These are phyloP conservation scores for Phragmites australis DNA, from an alignment of 176 grass and related monocot species.

Conservation along the genomic window DNA sequence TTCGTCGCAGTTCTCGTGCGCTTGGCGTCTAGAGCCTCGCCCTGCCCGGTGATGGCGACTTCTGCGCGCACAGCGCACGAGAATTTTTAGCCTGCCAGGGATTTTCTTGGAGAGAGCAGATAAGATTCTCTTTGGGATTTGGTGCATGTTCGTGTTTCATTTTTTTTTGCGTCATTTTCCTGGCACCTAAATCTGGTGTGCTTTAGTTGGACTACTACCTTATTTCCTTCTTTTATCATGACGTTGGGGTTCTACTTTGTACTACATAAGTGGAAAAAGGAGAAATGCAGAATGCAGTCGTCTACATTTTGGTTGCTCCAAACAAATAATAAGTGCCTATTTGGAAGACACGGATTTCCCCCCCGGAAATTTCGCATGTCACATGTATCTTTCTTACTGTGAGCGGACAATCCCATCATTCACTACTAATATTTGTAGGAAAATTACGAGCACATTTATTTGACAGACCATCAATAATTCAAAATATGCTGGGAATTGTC, in stretches of 20 bases:
- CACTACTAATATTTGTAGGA: neutral
- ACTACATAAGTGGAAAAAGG: neutral
- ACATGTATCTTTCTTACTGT: no score
- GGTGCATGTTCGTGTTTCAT: neutral
- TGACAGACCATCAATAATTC: neutral
- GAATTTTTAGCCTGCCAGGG: neutral
- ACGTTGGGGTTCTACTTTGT: neutral
- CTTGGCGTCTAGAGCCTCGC: neutral
- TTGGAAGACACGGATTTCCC: neutral
- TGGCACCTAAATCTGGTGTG: neutral
- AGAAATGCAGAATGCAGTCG: neutral
- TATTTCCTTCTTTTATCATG: neutral
- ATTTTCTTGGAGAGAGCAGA: neutral
- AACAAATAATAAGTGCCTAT: no score
- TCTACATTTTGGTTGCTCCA: neutral
- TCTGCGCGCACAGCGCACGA: neutral
- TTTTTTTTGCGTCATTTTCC: neutral
- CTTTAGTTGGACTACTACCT: neutral
- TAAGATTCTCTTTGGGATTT: conserved; percentile 8
- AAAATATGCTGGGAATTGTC: neutral
- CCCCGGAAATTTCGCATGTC: neutral
- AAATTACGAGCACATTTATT: neutral
- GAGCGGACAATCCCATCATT: neutral
- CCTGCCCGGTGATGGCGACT: conserved; percentile 23
- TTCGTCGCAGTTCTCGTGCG: conserved; percentile 7